Evolutionary conservation across 1,284 basidiomycete genomes (phyloP).

Genomic region (Ceratorhiza oryzae-sativae): DNA sequence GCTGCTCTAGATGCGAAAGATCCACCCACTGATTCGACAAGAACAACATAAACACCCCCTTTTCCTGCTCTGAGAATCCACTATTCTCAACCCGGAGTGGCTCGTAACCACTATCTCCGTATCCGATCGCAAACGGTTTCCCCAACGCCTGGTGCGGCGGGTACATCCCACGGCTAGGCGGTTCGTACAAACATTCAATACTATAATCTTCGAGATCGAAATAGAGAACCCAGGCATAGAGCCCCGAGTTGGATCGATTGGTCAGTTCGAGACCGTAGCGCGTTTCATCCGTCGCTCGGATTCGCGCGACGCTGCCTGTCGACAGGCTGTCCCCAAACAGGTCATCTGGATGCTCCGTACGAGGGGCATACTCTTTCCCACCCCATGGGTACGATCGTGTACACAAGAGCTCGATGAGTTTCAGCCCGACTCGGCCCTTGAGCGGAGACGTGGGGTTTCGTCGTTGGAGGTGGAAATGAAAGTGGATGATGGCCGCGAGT

Average conservation of each 20-base stretch:
- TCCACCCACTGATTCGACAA: conserved; percentile 8
- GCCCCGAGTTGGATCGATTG: neutral
- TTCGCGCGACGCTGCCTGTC: neutral
- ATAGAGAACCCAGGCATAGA: conserved; percentile 29
- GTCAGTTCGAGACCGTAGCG: conserved; percentile 19
- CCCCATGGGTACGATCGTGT: neutral
- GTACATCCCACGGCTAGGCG: neutral
- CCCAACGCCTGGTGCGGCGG: neutral
- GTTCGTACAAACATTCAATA: conserved; percentile 11
- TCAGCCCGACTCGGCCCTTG: neutral
- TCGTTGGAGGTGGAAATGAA: conserved; percentile 25
- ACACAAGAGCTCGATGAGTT: neutral
- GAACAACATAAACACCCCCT: conserved; percentile 17
- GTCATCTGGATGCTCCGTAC: neutral
- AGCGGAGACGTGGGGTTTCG: conserved; percentile 1
- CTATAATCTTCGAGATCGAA: conserved; percentile 34
- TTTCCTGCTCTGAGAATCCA: neutral
- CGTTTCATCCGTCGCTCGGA: neutral
- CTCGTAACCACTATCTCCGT: neutral
- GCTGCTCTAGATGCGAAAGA: conserved; percentile 6
- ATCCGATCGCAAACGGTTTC: neutral
- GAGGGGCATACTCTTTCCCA: neutral
- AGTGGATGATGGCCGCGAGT: neutral
- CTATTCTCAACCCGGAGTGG: neutral
- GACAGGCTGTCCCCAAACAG: conserved; percentile 8